Conservation (phyloP, 345 rosid genomes). For the Boechera retrofracta region DNA sequence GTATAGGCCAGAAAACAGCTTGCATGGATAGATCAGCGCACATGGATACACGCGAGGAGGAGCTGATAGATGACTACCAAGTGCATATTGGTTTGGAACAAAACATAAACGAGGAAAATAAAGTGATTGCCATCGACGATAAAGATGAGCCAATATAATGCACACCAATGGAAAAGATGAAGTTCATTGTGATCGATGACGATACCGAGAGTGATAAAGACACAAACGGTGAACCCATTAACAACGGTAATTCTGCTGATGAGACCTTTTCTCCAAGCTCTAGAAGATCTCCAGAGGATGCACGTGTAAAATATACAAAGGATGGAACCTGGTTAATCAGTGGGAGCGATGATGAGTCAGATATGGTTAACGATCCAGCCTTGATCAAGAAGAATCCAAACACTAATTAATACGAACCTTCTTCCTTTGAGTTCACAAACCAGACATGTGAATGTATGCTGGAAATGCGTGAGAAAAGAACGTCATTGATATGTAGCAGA, state of each 20-base stretch:
- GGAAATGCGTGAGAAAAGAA: too few species aligned
- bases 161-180: constrained; percentile 12
- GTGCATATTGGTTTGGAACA: constrained; percentile 1
- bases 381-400: too few species aligned
- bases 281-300: background rate
- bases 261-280: too few species aligned
- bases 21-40: constrained; percentile 1
- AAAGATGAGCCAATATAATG: constrained; percentile 27
- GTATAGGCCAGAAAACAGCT: too few species aligned
- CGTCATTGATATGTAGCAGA: too few species aligned
- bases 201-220: constrained; percentile 30
- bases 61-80: constrained; percentile 25
- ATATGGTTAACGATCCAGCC: constrained; percentile 7
- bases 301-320: constrained; percentile 7
- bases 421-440: too few species aligned
- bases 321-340: constrained; percentile 41
- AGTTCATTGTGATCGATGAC: constrained; percentile 18
- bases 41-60: constrained; percentile 16
- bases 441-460: too few species aligned
- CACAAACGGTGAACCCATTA: too few species aligned
- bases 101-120: background rate
- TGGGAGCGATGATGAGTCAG: constrained; percentile 34
- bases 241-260: too few species aligned
- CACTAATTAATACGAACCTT: too few species aligned
- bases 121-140: constrained; percentile 24